Evolutionary conservation across 1,284 basidiomycete genomes (phyloP).

Genomic region (Sporisorium reilianum): DNA sequence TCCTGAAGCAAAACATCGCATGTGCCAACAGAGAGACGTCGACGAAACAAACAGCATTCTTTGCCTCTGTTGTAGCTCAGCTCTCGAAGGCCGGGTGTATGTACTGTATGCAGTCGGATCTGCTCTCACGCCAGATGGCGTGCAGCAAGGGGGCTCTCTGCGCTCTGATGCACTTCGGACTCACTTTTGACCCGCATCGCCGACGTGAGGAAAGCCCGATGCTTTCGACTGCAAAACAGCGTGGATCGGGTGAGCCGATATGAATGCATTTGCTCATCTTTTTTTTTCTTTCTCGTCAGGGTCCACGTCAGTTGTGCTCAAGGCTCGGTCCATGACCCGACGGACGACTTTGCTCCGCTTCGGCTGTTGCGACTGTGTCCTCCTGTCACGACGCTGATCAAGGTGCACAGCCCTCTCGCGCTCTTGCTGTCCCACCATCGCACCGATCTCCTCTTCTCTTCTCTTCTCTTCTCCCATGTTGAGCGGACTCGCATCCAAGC

Average conservation of each 20-base stretch:
- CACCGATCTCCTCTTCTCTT: background rate
- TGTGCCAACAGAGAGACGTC: too few species aligned
- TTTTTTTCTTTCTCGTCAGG: slow-evolving; percentile 3
- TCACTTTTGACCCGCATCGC: background rate
- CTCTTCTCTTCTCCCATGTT: slow-evolving; percentile 17
- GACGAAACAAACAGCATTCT: too few species aligned
- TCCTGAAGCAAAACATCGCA: too few species aligned
- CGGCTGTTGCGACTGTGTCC: too few species aligned
- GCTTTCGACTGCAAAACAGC: background rate
- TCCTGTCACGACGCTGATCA: too few species aligned
- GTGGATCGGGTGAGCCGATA: background rate
- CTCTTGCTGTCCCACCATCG: too few species aligned
- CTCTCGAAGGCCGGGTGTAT: too few species aligned
- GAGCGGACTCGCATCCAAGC: slow-evolving; percentile 19
- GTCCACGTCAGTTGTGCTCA: slow-evolving; percentile 1
- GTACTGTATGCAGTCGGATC: background rate
- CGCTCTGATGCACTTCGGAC: background rate
- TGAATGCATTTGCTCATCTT: background rate
- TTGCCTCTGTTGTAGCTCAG: too few species aligned
- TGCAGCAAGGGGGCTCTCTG: slow-evolving; percentile 1
- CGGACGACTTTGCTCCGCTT: slow-evolving; percentile 12
- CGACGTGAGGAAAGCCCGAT: background rate
- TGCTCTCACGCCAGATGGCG: background rate
- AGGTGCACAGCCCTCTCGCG: background rate
- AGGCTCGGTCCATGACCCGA: slow-evolving; percentile 9